A percentile compares a stretch with the other conserved stretches of the same genome.
Conservation (phyloP, 208 protist species). For the Acanthamoeba sp. region DNA sequence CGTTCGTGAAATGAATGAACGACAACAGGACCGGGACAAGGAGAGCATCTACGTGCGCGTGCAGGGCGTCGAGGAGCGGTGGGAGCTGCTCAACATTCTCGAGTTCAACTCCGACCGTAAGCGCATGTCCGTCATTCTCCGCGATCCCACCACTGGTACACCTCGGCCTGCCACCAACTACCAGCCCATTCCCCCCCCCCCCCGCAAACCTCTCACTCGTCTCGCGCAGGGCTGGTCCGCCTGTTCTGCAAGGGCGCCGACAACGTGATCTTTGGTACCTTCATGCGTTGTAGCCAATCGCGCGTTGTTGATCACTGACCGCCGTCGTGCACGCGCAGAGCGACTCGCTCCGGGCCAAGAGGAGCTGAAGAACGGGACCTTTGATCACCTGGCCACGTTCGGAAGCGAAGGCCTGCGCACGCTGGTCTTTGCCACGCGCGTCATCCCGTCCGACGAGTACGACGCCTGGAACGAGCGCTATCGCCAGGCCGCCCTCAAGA, state of each 20-base stretch:
- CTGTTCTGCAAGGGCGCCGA: slow-evolving; percentile 86
- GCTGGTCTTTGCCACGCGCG: slow-evolving; percentile 81
- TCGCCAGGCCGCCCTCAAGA: slow-evolving; percentile 47
- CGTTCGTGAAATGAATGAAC: not conserved
- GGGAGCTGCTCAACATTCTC: slow-evolving; percentile 71
- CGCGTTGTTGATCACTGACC: not conserved
- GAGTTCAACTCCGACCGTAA: slow-evolving; percentile 85
- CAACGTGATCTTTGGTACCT: slow-evolving; percentile 76
- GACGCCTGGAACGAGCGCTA: slow-evolving; percentile 73
- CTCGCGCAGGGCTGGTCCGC: not conserved
- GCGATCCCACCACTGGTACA: slow-evolving; percentile 36
- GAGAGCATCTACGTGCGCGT: slow-evolving; percentile 35
- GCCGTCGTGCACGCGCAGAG: not conserved
- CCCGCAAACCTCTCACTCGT: no score
- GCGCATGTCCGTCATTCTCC: slow-evolving; percentile 88
- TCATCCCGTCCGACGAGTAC: slow-evolving; percentile 76
- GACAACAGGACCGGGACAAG: not conserved
- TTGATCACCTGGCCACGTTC: slow-evolving; percentile 73
- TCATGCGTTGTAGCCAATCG: no score
- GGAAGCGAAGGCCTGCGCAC: slow-evolving; percentile 87
- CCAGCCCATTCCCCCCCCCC: no score
- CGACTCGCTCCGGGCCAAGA: slow-evolving; percentile 54
- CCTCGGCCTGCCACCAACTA: no score
- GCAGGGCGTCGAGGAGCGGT: not conserved
- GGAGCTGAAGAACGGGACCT: not conserved